A percentile compares a stretch with the other conserved stretches of the same genome.
phyloP scores from a whole-genome alignment of 2,329 filamentous ascomycete species.

The Phialophora macrospora region DNA sequence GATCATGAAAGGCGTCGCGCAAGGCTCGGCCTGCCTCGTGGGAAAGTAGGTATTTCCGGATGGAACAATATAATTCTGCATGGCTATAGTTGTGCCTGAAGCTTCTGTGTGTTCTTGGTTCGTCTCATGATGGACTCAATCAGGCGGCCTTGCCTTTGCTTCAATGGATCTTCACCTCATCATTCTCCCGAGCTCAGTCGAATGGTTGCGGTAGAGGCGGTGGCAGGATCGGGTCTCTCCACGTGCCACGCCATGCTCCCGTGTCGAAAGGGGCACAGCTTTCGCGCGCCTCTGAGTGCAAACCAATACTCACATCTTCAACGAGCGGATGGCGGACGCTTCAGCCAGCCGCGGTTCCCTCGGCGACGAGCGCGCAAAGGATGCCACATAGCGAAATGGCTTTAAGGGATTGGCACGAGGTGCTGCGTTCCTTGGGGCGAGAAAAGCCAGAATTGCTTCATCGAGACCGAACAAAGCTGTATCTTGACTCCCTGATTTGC shows the following conservation, averaged over 20 bases:
- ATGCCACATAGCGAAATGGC: background rate
- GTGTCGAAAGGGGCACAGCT: background rate
- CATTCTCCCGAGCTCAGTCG: background rate
- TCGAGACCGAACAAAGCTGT: background rate
- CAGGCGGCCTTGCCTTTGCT: too few species aligned
- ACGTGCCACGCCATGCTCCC: background rate
- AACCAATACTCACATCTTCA: background rate
- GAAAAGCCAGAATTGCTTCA: background rate
- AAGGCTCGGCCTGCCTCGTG: too few species aligned
- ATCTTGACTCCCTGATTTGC: background rate
- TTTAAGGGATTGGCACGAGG: background rate
- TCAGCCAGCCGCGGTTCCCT: background rate
- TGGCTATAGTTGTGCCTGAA: too few species aligned
- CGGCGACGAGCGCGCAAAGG: background rate
- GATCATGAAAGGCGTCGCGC: too few species aligned
- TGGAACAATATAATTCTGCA: too few species aligned
- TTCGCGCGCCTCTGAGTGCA: background rate
- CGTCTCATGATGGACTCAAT: too few species aligned
- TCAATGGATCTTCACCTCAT: too few species aligned
- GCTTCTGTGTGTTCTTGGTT: too few species aligned
- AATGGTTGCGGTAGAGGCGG: background rate
- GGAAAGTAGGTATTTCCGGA: too few species aligned
- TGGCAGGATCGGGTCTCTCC: background rate
- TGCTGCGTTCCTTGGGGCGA: background rate
- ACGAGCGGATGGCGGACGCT: background rate